These are phyloP conservation scores for Phoma sp. DNA, from an alignment of 2,329 filamentous ascomycete species.

Conservation along the genomic window DNA sequence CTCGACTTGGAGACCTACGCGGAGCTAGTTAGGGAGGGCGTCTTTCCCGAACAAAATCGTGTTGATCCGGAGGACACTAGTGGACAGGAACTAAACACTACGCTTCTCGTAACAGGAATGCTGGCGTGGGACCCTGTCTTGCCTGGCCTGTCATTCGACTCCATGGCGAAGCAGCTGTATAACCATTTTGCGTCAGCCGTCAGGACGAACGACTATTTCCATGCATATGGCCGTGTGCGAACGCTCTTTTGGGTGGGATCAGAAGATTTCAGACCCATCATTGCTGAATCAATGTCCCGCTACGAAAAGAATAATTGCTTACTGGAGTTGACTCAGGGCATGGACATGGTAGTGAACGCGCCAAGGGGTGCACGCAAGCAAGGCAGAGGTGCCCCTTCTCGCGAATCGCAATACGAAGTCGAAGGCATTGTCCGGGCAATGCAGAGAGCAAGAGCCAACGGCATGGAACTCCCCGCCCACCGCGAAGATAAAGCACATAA, in stretches of 20 bases:
- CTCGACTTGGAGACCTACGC: constrained; percentile 50
- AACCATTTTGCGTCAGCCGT: constrained; percentile 68
- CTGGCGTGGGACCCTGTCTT: constrained; percentile 49
- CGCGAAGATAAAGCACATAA: constrained; percentile 34
- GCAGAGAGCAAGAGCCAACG: constrained; percentile 23
- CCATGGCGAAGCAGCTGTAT: constrained; percentile 63
- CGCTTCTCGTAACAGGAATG: constrained; percentile 64
- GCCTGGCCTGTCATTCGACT: constrained; percentile 58
- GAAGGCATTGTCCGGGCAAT: constrained; percentile 36
- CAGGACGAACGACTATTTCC: constrained; percentile 65
- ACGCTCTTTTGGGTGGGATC: constrained; percentile 76
- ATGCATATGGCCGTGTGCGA: constrained; percentile 78
- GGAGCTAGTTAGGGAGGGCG: constrained; percentile 57
- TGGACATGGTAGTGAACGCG: constrained; percentile 48
- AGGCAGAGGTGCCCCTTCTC: constrained; percentile 25
- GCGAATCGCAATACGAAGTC: constrained; percentile 40
- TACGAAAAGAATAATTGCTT: constrained; percentile 66
- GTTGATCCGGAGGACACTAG: constrained; percentile 48
- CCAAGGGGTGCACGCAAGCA: constrained; percentile 13
- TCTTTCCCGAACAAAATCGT: constrained; percentile 62
- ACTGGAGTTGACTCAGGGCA: constrained; percentile 66
- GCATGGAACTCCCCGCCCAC: constrained; percentile 33
- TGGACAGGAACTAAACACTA: constrained; percentile 66
- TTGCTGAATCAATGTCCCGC: constrained; percentile 64
- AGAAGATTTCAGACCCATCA: constrained; percentile 61